Evolutionary conservation across 345 rosid species (phyloP).

Genomic region (Populus nigra): DNA sequence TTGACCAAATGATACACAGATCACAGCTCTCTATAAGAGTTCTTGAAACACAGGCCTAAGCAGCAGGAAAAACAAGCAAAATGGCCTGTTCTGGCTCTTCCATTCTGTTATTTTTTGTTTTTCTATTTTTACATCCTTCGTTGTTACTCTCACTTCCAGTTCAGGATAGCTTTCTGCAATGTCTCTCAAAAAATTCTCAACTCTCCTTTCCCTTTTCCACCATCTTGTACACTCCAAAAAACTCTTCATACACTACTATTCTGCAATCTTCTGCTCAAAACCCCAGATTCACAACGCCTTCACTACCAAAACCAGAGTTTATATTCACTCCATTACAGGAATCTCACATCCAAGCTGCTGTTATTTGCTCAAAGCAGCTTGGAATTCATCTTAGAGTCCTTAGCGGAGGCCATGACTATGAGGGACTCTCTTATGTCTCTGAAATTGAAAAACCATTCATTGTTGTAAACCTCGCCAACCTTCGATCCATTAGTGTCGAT

Average conservation of each 20-base stretch:
- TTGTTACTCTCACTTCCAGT: neutral
- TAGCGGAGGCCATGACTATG: conserved; percentile 62
- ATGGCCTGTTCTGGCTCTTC: conserved; percentile 24
- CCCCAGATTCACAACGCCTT: conserved; percentile 17
- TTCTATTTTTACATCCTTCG: conserved; percentile 18
- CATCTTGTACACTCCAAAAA: conserved; percentile 19
- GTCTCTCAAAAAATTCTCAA: conserved; percentile 16
- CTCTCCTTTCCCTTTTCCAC: conserved; percentile 21
- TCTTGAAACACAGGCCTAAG: neutral
- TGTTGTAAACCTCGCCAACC: conserved; percentile 7
- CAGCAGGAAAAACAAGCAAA: neutral
- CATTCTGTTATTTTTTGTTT: conserved; percentile 11
- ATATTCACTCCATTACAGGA: conserved; percentile 29
- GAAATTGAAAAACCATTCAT: conserved; percentile 4
- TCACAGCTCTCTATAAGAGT: conserved; percentile 6
- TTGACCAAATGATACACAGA: too few species aligned
- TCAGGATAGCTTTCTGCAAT: conserved; percentile 19
- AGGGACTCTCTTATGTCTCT: conserved; percentile 62
- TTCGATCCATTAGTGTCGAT: neutral
- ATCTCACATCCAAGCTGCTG: conserved; percentile 29
- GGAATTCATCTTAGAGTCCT: conserved; percentile 21
- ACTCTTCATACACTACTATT: conserved; percentile 17
- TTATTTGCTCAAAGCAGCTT: conserved; percentile 18
- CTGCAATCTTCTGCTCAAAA: conserved; percentile 24
- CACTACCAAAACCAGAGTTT: conserved; percentile 19